Base-by-base conservation (phyloP, 169 alveolate genomes). In the Plasmodium yoelii region DNA sequence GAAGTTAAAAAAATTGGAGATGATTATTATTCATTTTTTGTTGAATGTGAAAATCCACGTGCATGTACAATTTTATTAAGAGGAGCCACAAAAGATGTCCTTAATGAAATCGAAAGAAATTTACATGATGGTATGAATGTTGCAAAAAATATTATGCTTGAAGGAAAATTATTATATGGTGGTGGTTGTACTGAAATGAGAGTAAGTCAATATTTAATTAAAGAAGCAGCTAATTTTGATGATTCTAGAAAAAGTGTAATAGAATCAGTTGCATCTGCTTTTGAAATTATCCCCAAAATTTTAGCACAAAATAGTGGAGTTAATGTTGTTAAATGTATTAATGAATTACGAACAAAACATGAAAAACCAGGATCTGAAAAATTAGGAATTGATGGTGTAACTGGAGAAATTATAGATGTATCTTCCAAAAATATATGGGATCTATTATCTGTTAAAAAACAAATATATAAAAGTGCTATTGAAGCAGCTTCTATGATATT, bases 141-240 rank as follows among this genome's bases (percentile, higher is more conserved):
- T 3, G 99, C 99, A 8, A 94, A 99, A 71, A 99, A 98, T 94
- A 97, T 98, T 55, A 91, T 98, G 65, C 88, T 97, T 18, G 99
- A 99, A 72, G 99, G 99, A 49, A 96, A 95, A 77, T 94, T 99
- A 51, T 97, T 98, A 18, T 99, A 99, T n/a, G 99, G 99, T 1
- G 99, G 99, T 24, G 99, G 99, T 18, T 99, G 99, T 24, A 96
- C 98, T 18, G 99, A 99, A 92, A 98, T 98, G 99, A 99, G 97
- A 84, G 96, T 98, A 47, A 92, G 99, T 5, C 96, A 98, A 55
- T 92, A 95, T 86, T 94, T 98, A 57, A 94, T 90, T 49, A 98
- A 96, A 88, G 87, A 94, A 59, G 96, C 99, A 5, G 77, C 18
- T 15, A 19, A 56, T 8, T 67, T 26, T 60, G 72, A 87, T 87